Evolutionary conservation across 805 yeast species (phyloP).

Genomic region (Lachancea sp.): DNA sequence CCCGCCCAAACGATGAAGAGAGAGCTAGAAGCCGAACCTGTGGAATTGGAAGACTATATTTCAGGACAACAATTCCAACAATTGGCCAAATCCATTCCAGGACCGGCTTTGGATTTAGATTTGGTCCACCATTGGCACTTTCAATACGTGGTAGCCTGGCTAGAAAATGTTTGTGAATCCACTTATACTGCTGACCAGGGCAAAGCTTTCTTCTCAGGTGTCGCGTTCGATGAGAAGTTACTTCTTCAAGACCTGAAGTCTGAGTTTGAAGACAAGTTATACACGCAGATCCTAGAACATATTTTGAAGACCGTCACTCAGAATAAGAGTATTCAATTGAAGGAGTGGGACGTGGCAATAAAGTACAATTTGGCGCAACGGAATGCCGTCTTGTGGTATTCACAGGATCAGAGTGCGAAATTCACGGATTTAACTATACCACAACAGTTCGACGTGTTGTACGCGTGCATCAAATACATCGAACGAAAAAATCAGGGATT

Average conservation of each 20-base stretch:
- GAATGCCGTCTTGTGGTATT: conserved; percentile 7
- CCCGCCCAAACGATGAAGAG: too few relatives aligned
- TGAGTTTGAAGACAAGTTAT: conserved; percentile 13
- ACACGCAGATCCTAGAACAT: conserved; percentile 16
- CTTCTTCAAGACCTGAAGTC: conserved; percentile 19
- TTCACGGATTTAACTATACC: conserved; percentile 14
- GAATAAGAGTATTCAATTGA: conserved; percentile 20
- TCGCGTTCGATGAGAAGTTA: conserved; percentile 29
- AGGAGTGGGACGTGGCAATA: conserved; percentile 25
- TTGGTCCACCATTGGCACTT: conserved; percentile 26
- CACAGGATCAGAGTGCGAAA: conserved; percentile 3
- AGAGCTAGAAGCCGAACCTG: conserved; percentile 10
- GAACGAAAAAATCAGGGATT: conserved; percentile 28
- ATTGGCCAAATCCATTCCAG: conserved; percentile 15
- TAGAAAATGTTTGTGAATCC: conserved; percentile 31
- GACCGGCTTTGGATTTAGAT: conserved; percentile 9
- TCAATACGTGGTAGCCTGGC: conserved; percentile 31
- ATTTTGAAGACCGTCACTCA: conserved; percentile 23
- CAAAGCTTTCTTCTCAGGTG: conserved; percentile 26
- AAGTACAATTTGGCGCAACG: conserved; percentile 17
- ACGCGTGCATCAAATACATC: conserved; percentile 25
- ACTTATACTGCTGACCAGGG: conserved; percentile 16
- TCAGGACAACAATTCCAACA: conserved; percentile 21
- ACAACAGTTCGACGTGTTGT: conserved; percentile 26
- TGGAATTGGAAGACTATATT: conserved; percentile 22